Conservation (phyloP, 2,329 filamentous ascomycete genomes). For the Neobulgaria alba region DNA sequence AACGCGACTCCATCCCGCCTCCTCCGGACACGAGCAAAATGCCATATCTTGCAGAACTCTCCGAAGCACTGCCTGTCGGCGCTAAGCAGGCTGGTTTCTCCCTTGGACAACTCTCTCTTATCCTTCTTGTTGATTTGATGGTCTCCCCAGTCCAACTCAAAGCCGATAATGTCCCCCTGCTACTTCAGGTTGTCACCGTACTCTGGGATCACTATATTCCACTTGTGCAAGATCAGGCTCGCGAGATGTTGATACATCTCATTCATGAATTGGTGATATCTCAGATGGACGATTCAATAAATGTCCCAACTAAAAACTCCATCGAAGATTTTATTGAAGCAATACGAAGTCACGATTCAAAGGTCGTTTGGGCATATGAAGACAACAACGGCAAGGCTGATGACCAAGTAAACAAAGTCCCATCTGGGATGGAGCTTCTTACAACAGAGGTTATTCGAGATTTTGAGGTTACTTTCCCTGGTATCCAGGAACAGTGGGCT, state of each 20-base stretch:
- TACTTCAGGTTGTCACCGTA: slow-evolving; percentile 86
- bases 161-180: slow-evolving; percentile 70
- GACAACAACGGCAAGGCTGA: slow-evolving; percentile 77
- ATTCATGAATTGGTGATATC: slow-evolving; percentile 91
- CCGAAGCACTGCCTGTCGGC: slow-evolving; percentile 69
- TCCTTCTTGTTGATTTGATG: slow-evolving; percentile 91
- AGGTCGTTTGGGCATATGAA: slow-evolving; percentile 89
- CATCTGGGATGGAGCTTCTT: slow-evolving; percentile 77
- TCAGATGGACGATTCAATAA: slow-evolving; percentile 66
- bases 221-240: slow-evolving; percentile 89
- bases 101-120: slow-evolving; percentile 83
- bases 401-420: slow-evolving; percentile 70
- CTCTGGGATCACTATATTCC: slow-evolving; percentile 97
- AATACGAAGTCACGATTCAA: slow-evolving; percentile 73
- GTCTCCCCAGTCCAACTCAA: slow-evolving; percentile 79
- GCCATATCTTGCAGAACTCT: slow-evolving; percentile 84
- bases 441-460: slow-evolving; percentile 75
- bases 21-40: slow-evolving; percentile 66
- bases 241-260: slow-evolving; percentile 95
- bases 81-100: slow-evolving; percentile 92
- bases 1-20: slow-evolving; percentile 57
- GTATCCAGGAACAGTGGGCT: slow-evolving; percentile 85
- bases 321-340: slow-evolving; percentile 85
- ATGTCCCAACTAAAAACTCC: slow-evolving; percentile 53
- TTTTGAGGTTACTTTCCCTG: slow-evolving; percentile 76